Conservation (phyloP, 805 yeast species). For the Starmerella davenportii region DNA sequence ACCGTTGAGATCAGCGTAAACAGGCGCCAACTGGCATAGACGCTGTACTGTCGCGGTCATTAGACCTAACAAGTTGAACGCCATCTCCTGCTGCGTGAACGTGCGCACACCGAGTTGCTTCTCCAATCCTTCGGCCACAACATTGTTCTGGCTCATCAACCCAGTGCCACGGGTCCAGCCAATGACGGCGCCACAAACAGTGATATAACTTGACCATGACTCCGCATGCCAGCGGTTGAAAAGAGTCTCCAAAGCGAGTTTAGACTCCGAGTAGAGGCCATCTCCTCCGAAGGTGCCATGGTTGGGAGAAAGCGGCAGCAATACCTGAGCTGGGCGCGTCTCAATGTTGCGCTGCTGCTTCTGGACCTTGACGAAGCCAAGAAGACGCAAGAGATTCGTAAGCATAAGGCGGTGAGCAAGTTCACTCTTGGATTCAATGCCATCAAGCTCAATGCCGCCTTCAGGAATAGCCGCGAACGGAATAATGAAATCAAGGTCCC, state of each 20-base stretch:
- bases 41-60: constrained; percentile 71
- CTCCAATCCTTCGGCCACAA: constrained; percentile 95
- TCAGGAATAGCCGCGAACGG: constrained; percentile 99
- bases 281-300: constrained; percentile 98
- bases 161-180: constrained; percentile 99
- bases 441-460: constrained; percentile 87
- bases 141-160: constrained; percentile 91
- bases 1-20: constrained; percentile 96
- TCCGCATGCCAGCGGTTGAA: constrained; percentile 99
- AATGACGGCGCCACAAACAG: constrained; percentile 93
- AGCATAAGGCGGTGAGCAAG: constrained; percentile 97
- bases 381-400: constrained; percentile 78
- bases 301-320: constrained; percentile 93
- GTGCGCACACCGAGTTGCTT: constrained; percentile 80
- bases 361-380: constrained; percentile 77
- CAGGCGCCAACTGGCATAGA: constrained; percentile 82
- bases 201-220: constrained; percentile 85
- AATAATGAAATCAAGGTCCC: constrained; percentile 91
- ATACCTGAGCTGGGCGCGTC: constrained; percentile 96
- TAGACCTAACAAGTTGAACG: constrained; percentile 89
- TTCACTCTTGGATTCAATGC: constrained; percentile 87
- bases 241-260: constrained; percentile 82
- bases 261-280: constrained; percentile 96
- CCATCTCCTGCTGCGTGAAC: constrained; percentile 98
- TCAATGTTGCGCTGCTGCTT: constrained; percentile 59